Evolutionary conservation across 306 rosid species (phyloP).

Genomic region (Quercus robur): DNA sequence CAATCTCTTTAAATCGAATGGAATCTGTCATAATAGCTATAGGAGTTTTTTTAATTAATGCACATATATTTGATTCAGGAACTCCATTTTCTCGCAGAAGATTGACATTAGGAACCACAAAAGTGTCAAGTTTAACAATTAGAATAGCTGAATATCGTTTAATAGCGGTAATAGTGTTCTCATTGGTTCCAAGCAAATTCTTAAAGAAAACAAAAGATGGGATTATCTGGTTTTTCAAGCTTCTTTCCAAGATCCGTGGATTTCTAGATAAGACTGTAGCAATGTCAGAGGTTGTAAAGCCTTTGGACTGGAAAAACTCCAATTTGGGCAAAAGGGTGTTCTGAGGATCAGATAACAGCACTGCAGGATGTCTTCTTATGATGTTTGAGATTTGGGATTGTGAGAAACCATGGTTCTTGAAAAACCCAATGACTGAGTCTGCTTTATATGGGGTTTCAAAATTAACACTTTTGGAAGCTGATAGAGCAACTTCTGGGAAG

Average conservation of each 20-base stretch:
- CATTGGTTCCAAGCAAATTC: too few relatives aligned
- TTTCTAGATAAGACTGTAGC: too few relatives aligned
- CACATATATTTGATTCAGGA: neutral
- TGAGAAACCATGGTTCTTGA: neutral
- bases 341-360: neutral
- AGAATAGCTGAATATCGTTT: too few relatives aligned
- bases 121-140: too few relatives aligned
- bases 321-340: neutral
- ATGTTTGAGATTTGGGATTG: neutral
- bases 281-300: too few relatives aligned
- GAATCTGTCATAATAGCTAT: neutral
- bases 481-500: slow-evolving; percentile 25
- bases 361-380: neutral
- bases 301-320: slow-evolving; percentile 1
- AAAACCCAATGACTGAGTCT: neutral
- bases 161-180: too few relatives aligned
- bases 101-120: neutral
- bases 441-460: slow-evolving; percentile 1
- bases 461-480: slow-evolving; percentile 12
- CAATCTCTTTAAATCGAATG: neutral
- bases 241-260: too few relatives aligned
- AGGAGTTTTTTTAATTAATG: neutral
- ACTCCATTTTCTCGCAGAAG: slow-evolving; percentile 4
- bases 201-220: too few relatives aligned
- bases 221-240: too few relatives aligned